A percentile compares a stretch with the other conserved stretches of the same genome.
Evolutionary conservation across 495 filamentous ascomycete genomes (phyloP).

Genomic region (Aspergillus olivimuriae): DNA sequence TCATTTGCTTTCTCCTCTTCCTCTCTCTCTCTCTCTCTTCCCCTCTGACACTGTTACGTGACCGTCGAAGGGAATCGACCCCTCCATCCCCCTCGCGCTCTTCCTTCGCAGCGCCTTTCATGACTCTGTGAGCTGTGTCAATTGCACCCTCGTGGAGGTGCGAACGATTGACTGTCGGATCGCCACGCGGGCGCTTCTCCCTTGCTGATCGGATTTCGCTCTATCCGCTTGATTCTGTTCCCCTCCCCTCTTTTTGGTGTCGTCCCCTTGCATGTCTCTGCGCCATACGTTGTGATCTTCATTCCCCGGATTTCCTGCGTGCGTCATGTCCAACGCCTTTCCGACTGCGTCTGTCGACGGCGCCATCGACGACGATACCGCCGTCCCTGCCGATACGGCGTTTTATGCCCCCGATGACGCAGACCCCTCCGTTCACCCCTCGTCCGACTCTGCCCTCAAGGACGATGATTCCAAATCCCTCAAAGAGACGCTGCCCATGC

Average conservation of each 20-base stretch:
- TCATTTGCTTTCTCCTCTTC: background rate
- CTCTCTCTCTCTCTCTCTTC: slow-evolving; percentile 1
- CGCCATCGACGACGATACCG: slow-evolving; percentile 35
- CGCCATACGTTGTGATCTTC: slow-evolving; percentile 9
- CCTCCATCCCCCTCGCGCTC: background rate
- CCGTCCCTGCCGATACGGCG: slow-evolving; percentile 11
- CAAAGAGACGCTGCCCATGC: slow-evolving; percentile 52
- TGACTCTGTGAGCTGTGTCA: slow-evolving; percentile 17
- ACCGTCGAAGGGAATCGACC: background rate
- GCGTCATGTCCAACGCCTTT: slow-evolving; percentile 11
- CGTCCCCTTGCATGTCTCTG: slow-evolving; percentile 11
- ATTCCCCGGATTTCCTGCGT: background rate
- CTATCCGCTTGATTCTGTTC: background rate
- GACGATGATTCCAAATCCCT: slow-evolving; percentile 23
- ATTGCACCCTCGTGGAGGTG: slow-evolving; percentile 22
- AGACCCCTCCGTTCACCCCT: slow-evolving; percentile 19
- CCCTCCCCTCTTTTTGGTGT: background rate
- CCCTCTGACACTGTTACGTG: background rate
- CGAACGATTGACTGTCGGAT: slow-evolving; percentile 15
- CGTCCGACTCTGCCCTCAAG: slow-evolving; percentile 10
- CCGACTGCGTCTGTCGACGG: slow-evolving; percentile 15
- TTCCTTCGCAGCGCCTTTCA: slow-evolving; percentile 2
- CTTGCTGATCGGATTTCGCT: slow-evolving; percentile 7
- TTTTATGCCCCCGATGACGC: slow-evolving; percentile 24
- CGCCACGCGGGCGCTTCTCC: slow-evolving; percentile 11